phyloP scores from a whole-genome alignment of 1,284 basidiomycete species.

The Cystobasidium sp. region DNA sequence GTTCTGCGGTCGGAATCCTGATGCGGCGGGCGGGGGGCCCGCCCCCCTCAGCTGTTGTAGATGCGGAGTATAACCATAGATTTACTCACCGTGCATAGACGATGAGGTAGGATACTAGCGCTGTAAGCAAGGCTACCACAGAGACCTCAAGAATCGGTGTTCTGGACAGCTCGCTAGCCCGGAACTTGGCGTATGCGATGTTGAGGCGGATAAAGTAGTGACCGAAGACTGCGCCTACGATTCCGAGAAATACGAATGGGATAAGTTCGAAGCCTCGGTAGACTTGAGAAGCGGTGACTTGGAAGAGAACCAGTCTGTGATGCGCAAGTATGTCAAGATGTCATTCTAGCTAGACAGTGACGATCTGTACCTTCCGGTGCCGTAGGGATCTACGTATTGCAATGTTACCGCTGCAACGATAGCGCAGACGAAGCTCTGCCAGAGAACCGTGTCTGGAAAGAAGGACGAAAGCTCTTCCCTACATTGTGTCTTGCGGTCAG shows the following conservation, averaged over 20 bases:
- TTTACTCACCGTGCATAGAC: slow-evolving; percentile 42
- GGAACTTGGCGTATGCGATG: slow-evolving; percentile 68
- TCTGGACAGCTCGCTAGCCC: slow-evolving; percentile 65
- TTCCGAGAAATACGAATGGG: slow-evolving; percentile 54
- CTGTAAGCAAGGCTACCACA: slow-evolving; percentile 62
- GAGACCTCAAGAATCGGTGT: slow-evolving; percentile 77
- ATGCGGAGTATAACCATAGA: background rate
- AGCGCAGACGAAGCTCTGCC: slow-evolving; percentile 84
- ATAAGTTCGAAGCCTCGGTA: slow-evolving; percentile 57
- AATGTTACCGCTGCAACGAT: slow-evolving; percentile 70
- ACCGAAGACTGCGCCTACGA: slow-evolving; percentile 76
- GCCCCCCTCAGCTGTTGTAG: slow-evolving; percentile 43
- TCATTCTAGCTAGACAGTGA: slow-evolving; percentile 50
- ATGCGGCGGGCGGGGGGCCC: too few species aligned
- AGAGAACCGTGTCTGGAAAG: slow-evolving; percentile 66
- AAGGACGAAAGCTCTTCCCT: slow-evolving; percentile 83
- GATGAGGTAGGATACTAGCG: slow-evolving; percentile 77
- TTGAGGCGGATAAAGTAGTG: slow-evolving; percentile 93
- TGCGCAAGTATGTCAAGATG: slow-evolving; percentile 60
- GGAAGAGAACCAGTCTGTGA: slow-evolving; percentile 73
- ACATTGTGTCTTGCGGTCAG: background rate
- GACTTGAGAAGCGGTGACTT: slow-evolving; percentile 80
- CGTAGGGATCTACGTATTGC: slow-evolving; percentile 85
- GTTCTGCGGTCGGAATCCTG: slow-evolving; percentile 48
- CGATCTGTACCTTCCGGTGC: slow-evolving; percentile 59